Percentiles rank a stretch among this genome's conserved stretches.
Conservation (phyloP, 2,329 filamentous ascomycete species). For the Pochonia chlamydosporia region DNA sequence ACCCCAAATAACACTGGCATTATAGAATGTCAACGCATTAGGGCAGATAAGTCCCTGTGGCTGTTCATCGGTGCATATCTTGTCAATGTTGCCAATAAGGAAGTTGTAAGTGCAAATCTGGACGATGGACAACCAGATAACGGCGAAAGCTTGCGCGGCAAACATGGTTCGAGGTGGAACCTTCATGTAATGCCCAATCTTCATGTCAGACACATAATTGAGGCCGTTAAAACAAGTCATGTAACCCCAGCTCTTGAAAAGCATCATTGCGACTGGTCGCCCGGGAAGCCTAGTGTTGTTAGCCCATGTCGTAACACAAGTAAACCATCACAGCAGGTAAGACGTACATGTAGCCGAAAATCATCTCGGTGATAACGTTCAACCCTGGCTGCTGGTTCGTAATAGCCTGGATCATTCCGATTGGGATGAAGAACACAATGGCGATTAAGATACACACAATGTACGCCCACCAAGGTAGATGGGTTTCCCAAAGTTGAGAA, state of each 20-base stretch:
- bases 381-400: constrained; percentile 45
- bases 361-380: constrained; percentile 43
- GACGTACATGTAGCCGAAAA: constrained; percentile 39
- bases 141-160: constrained; percentile 35
- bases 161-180: constrained; percentile 46
- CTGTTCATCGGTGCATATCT: constrained; percentile 45
- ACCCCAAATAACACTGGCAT: constrained; percentile 55
- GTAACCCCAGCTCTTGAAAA: constrained; percentile 42
- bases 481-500: constrained; percentile 42
- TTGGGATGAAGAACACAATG: constrained; percentile 45
- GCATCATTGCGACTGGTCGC: constrained; percentile 42
- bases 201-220: constrained; percentile 42
- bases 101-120: constrained; percentile 33
- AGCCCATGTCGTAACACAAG: too few relatives aligned
- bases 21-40: constrained; percentile 53
- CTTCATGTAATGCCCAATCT: constrained; percentile 50
- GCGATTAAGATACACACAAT: constrained; percentile 46
- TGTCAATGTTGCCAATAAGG: constrained; percentile 39
- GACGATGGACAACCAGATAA: constrained; percentile 32
- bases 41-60: constrained; percentile 50
- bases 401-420: constrained; percentile 51
- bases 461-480: constrained; percentile 45
- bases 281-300: constrained; percentile 32
- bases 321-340: too few relatives aligned
- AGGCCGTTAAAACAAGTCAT: constrained; percentile 40